These are phyloP conservation scores for Tolypocladium amazonense DNA, from an alignment of 2,329 filamentous ascomycete species.

Conservation along the genomic window DNA sequence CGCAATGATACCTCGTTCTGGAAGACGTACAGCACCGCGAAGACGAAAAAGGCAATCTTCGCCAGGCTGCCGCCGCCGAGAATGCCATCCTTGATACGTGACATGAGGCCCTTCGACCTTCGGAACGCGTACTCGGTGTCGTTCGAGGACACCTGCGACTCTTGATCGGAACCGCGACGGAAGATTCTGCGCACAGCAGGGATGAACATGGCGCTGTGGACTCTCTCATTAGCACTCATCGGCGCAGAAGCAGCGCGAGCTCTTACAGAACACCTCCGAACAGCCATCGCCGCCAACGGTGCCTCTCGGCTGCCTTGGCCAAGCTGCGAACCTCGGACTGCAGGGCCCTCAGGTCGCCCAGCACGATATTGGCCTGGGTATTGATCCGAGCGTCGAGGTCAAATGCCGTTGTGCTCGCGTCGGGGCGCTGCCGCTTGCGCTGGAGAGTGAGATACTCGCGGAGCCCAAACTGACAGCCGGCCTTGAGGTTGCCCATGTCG, in stretches of 20 bases:
- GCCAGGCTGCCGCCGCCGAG: conserved; percentile 34
- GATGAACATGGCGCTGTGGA: conserved; percentile 35
- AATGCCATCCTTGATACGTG: conserved; percentile 35
- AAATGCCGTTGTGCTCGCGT: conserved; percentile 17
- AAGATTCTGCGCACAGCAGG: conserved; percentile 42
- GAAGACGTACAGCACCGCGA: conserved; percentile 47
- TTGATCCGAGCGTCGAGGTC: conserved; percentile 33
- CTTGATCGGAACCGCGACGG: conserved; percentile 28
- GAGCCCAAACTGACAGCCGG: conserved; percentile 24
- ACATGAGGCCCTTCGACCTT: conserved; percentile 37
- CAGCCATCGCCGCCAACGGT: conserved; percentile 42
- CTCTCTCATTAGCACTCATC: background rate
- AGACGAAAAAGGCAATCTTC: conserved; percentile 41
- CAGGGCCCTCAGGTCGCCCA: conserved; percentile 33
- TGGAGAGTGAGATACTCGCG: conserved; percentile 23
- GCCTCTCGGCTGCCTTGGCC: conserved; percentile 32
- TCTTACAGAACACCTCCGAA: conserved; percentile 41
- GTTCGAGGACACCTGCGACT: conserved; percentile 28
- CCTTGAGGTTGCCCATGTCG: conserved; percentile 15
- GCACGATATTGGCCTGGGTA: conserved; percentile 28
- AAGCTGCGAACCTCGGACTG: conserved; percentile 32
- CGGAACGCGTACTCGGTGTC: conserved; percentile 48
- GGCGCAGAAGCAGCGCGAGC: background rate
- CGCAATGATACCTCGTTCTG: conserved; percentile 46
- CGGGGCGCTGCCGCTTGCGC: conserved; percentile 16